Evolutionary conservation across 2,329 filamentous ascomycete genomes (phyloP).

Genomic region (Emmonsia crescens): DNA sequence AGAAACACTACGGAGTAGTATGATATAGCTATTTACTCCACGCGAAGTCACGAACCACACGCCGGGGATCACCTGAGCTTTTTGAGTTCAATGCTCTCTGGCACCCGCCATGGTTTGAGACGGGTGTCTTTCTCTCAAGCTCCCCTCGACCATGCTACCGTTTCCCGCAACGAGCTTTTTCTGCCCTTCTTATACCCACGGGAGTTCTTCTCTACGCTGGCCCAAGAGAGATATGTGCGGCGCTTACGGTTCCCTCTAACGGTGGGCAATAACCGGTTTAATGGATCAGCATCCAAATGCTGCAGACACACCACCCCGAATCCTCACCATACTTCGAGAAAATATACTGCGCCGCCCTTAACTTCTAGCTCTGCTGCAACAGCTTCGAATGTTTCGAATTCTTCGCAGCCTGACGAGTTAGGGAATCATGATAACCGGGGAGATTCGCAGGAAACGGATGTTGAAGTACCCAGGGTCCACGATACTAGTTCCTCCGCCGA

Average conservation of each 20-base stretch:
- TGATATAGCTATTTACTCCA: background rate
- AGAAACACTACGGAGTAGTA: background rate
- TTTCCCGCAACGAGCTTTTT: slow-evolving; percentile 29
- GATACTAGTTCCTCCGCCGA: background rate
- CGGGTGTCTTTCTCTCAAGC: slow-evolving; percentile 22
- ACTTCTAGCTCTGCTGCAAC: background rate
- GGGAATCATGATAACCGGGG: background rate
- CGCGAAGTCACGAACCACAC: slow-evolving; percentile 2
- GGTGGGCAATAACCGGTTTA: slow-evolving; percentile 7
- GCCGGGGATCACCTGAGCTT: background rate
- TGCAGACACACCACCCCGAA: background rate
- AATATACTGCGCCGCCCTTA: background rate
- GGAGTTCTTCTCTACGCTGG: slow-evolving; percentile 23
- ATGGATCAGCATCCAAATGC: background rate
- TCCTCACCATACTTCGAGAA: background rate
- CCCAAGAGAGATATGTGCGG: slow-evolving; percentile 5
- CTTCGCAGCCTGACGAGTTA: background rate
- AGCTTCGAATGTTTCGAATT: background rate
- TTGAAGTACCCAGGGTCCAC: background rate
- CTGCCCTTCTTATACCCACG: slow-evolving; percentile 37
- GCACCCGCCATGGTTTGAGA: slow-evolving; percentile 31
- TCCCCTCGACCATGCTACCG: slow-evolving; percentile 27
- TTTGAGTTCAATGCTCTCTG: slow-evolving; percentile 31
- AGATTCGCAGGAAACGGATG: background rate
- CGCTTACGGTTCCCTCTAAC: background rate